Percentiles rank a stretch among this genome's conserved stretches.
Conservation (phyloP, 169 alveolate species). For the Eimeria maxima region DNA sequence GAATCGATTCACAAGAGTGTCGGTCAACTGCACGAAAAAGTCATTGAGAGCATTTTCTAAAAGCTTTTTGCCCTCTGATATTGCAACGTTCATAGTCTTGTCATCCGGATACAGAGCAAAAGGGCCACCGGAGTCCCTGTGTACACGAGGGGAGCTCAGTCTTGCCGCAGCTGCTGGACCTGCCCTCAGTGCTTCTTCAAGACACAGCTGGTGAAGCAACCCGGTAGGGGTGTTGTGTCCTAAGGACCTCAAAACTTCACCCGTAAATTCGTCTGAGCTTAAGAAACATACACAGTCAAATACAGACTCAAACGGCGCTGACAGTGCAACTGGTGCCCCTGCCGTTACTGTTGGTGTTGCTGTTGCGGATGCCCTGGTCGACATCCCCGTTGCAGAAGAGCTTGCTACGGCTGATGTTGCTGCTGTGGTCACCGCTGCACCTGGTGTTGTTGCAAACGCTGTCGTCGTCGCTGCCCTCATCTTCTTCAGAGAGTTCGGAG, state of each 20-base stretch:
- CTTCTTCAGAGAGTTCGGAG: not conserved
- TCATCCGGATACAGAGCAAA: not conserved
- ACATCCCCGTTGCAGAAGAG: not conserved
- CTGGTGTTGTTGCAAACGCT: not conserved
- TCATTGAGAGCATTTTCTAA: not conserved
- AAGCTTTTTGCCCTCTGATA: not conserved
- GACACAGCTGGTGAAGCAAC: constrained; percentile 14
- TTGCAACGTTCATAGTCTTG: constrained; percentile 16
- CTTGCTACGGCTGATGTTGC: not conserved
- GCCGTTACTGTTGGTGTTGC: not conserved
- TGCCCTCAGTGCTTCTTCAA: constrained; percentile 29
- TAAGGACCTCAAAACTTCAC: constrained; percentile 24
- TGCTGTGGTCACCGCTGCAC: not conserved
- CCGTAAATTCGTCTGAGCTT: constrained; percentile 65
- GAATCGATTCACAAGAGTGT: not conserved
- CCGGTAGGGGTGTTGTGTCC: constrained; percentile 39
- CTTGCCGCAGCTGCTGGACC: constrained; percentile 57
- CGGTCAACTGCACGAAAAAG: constrained; percentile 3
- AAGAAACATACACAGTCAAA: not conserved
- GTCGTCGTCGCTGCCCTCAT: not conserved
- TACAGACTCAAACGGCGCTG: constrained; percentile 28
- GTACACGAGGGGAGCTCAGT: not conserved
- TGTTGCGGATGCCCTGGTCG: not conserved
- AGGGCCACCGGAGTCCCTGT: not conserved
- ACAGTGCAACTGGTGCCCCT: not conserved